phyloP scores from a whole-genome alignment of 441 rosid species.

The Arabidopsis hybrid region DNA sequence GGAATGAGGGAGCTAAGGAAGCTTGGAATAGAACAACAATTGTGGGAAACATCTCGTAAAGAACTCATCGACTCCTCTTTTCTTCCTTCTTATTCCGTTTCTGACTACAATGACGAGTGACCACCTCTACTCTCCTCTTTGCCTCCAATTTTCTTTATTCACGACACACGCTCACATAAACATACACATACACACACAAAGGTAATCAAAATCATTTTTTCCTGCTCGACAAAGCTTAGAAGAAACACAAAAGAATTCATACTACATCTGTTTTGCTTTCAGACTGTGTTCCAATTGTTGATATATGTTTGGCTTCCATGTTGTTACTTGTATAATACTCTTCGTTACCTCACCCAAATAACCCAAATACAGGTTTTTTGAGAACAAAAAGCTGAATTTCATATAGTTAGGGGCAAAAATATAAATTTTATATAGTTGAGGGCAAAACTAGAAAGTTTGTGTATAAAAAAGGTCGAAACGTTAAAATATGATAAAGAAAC shows the following conservation, averaged over 20 bases:
- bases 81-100: constrained; percentile 44
- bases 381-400: background rate
- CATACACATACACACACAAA: background rate
- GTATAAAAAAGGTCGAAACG: background rate
- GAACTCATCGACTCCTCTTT: constrained; percentile 62
- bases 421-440: background rate
- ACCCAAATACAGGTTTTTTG: no score
- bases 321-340: constrained; percentile 24
- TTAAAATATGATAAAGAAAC: constrained; percentile 12
- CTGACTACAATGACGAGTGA: constrained; percentile 41
- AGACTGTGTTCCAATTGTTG: constrained; percentile 16
- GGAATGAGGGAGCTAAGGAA: constrained; percentile 58
- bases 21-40: constrained; percentile 54
- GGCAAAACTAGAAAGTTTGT: background rate
- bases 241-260: background rate
- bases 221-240: background rate
- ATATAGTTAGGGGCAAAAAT: no score
- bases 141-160: background rate
- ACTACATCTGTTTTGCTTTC: no score
- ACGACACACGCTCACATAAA: background rate
- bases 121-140: background rate
- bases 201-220: background rate
- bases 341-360: background rate
- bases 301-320: background rate
- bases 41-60: constrained; percentile 57